Evolutionary conservation across 352 stramenopile species (phyloP).

Genomic region (Aphanomyces euteiches): DNA sequence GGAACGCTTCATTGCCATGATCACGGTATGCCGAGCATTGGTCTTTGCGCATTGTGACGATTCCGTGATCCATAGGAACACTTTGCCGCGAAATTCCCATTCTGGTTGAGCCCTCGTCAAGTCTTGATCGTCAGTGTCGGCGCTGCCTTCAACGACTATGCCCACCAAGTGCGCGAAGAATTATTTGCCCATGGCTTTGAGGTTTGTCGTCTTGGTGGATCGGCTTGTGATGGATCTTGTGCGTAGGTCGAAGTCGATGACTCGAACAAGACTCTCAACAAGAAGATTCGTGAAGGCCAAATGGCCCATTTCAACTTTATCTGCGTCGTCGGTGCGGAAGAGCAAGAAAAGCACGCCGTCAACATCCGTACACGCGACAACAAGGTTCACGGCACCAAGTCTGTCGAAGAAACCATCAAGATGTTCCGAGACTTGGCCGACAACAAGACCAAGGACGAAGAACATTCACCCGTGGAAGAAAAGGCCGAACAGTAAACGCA

Average conservation of each 20-base stretch:
- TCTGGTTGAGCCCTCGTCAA: conserved; percentile 96
- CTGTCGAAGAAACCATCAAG: conserved; percentile 91
- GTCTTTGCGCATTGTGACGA: neutral
- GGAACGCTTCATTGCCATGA: conserved; percentile 96
- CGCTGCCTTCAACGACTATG: conserved; percentile 92
- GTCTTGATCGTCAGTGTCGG: conserved; percentile 95
- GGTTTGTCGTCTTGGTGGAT: neutral
- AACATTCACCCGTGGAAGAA: conserved; percentile 31
- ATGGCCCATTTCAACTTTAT: conserved; percentile 99
- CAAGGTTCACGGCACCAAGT: conserved; percentile 91
- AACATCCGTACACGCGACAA: conserved; percentile 94
- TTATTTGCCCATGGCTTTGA: conserved; percentile 94
- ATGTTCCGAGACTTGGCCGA: conserved; percentile 87
- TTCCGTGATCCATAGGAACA: conserved; percentile 80
- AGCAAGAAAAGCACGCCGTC: conserved; percentile 86
- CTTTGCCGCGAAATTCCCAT: conserved; percentile 97
- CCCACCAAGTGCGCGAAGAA: conserved; percentile 85
- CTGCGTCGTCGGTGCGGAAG: conserved; percentile 92
- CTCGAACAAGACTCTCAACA: conserved; percentile 95
- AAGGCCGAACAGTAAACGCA: conserved; percentile 1
- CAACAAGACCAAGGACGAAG: conserved; percentile 64
- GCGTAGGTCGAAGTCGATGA: conserved; percentile 89
- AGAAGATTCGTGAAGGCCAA: conserved; percentile 97
- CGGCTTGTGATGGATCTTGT: too few relatives aligned
- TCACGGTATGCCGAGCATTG: conserved; percentile 52